Conservation (phyloP, 2,329 filamentous ascomycete species). For the Epicoccum nigrum region DNA sequence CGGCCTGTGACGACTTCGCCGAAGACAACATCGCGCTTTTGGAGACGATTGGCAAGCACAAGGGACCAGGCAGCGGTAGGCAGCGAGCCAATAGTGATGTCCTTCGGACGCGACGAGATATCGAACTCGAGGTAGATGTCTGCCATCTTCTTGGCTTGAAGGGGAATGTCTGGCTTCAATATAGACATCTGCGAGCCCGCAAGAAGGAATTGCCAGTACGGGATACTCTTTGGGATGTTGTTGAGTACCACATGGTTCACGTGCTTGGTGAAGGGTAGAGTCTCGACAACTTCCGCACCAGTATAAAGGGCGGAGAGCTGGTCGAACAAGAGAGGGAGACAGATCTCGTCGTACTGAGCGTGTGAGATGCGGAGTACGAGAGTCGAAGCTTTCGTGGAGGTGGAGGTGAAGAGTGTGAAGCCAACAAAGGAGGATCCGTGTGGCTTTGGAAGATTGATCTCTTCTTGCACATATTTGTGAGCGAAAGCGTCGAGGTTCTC, state of each 20-base stretch:
- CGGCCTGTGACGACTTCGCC: constrained; percentile 71
- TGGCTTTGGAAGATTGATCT: constrained; percentile 62
- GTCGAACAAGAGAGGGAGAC: constrained; percentile 65
- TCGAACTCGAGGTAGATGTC: constrained; percentile 44
- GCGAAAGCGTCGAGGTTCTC: constrained; percentile 59
- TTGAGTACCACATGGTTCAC: constrained; percentile 50
- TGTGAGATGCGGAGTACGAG: constrained; percentile 70
- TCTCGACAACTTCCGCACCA: constrained; percentile 34
- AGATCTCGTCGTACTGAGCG: constrained; percentile 73
- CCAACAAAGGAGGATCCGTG: constrained; percentile 57
- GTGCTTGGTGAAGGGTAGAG: constrained; percentile 56
- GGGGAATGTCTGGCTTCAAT: constrained; percentile 41
- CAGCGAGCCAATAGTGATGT: constrained; percentile 67
- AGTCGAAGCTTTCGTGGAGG: constrained; percentile 58
- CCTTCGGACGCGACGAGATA: constrained; percentile 53
- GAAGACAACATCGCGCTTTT: constrained; percentile 65
- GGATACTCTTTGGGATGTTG: constrained; percentile 56
- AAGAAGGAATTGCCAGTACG: constrained; percentile 68
- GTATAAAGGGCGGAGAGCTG: constrained; percentile 64
- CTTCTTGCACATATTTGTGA: constrained; percentile 60
- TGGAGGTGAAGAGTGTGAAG: constrained; percentile 61
- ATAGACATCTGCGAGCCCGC: constrained; percentile 58
- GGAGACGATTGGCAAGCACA: constrained; percentile 62
- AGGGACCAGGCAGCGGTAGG: constrained; percentile 72
- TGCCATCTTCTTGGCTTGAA: constrained; percentile 35